A percentile compares a stretch with the other conserved stretches of the same genome.
phyloP scores from a whole-genome alignment of 108 stramenopile genomes.

The Pseudonitzschia pungens region DNA sequence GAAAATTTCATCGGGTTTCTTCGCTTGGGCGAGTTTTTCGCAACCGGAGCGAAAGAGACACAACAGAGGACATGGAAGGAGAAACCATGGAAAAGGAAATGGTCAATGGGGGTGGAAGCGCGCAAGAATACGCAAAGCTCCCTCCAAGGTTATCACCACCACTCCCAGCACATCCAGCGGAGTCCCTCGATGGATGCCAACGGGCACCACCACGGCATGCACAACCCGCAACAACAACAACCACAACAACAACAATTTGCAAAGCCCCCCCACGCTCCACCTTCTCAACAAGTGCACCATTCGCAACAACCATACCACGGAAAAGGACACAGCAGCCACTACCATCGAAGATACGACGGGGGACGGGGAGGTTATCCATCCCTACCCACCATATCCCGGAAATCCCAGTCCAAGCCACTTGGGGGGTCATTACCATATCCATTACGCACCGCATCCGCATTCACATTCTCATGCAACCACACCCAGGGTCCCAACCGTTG shows the following conservation, averaged over 20 bases:
- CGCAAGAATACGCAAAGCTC: neutral
- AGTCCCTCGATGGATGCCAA: constrained; percentile 8
- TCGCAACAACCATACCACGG: constrained; percentile 2
- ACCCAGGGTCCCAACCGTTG: constrained; percentile 31
- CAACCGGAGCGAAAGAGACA: neutral
- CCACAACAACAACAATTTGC: constrained; percentile 12
- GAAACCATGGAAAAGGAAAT: constrained; percentile 14
- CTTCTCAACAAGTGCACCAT: neutral
- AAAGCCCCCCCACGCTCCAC: neutral
- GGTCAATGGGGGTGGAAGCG: neutral
- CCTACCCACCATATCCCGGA: neutral
- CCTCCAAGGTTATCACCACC: neutral
- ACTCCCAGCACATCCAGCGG: neutral
- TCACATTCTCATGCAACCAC: neutral
- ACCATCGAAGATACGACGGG: neutral
- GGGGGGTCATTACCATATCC: constrained; percentile 4
- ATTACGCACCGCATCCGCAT: neutral
- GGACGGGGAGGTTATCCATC: constrained; percentile 1
- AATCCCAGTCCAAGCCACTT: neutral
- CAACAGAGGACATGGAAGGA: constrained; percentile 18
- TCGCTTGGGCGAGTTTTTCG: neutral
- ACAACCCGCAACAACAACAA: constrained; percentile 18
- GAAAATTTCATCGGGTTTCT: neutral
- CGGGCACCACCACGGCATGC: neutral
- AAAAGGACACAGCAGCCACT: neutral